These are phyloP conservation scores for Penicillium chermesinum DNA, from an alignment of 495 filamentous ascomycete genomes.

Conservation along the genomic window DNA sequence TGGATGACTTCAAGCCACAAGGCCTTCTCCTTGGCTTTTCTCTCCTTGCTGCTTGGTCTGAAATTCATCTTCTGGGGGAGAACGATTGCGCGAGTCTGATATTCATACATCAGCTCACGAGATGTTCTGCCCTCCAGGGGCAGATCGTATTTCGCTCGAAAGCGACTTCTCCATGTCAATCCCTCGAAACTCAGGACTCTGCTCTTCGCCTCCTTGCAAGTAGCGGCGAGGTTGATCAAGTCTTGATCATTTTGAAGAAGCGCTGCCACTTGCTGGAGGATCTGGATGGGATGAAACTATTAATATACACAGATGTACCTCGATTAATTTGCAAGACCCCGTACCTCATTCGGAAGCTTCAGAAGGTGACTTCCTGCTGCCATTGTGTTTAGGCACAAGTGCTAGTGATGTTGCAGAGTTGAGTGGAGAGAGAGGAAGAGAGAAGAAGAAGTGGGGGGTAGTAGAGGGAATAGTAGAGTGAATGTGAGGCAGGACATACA, in stretches of 20 bases:
- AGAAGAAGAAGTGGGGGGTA: background rate
- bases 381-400: background rate
- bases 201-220: constrained; percentile 19
- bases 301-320: background rate
- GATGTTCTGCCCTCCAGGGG: constrained; percentile 11
- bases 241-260: constrained; percentile 31
- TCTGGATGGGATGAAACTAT: constrained; percentile 12
- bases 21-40: constrained; percentile 6
- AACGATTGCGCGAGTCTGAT: constrained; percentile 28
- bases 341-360: constrained; percentile 26
- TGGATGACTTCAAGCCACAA: constrained; percentile 29
- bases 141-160: constrained; percentile 32
- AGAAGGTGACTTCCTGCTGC: constrained; percentile 5
- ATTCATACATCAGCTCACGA: constrained; percentile 27
- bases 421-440: background rate
- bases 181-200: constrained; percentile 20
- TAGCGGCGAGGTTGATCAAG: constrained; percentile 22
- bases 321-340: background rate
- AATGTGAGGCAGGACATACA: no score
- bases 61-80: constrained; percentile 19
- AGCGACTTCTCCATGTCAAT: constrained; percentile 31
- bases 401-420: background rate
- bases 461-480: no score
- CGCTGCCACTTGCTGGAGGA: constrained; percentile 37
- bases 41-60: background rate